Percentiles rank a stretch among this genome's conserved stretches.
phyloP scores from a whole-genome alignment of 768 basidiomycete genomes.

The Kondoa subrosea region DNA sequence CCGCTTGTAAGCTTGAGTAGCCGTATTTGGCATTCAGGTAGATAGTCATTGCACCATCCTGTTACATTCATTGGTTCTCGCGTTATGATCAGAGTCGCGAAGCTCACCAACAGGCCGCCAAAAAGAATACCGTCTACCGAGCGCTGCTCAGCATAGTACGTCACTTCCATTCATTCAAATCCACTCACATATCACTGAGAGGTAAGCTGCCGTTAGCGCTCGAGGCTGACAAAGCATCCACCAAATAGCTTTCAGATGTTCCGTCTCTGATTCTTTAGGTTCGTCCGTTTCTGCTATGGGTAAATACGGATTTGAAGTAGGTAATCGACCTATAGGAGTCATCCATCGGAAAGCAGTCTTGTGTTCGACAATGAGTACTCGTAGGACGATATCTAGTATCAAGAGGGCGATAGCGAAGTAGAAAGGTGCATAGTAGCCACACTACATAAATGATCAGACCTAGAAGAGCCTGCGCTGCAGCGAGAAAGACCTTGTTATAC shows the following conservation, averaged over 20 bases:
- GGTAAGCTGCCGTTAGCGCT: too few relatives aligned
- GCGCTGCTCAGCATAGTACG: not conserved
- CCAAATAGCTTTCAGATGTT: too few relatives aligned
- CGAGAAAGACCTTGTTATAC: conserved; percentile 16
- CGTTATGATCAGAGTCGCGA: too few relatives aligned
- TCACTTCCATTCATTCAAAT: not conserved
- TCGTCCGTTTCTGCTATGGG: not conserved
- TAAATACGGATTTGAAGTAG: not conserved
- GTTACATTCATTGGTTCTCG: too few relatives aligned
- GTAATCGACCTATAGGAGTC: not conserved
- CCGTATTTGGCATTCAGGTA: conserved; percentile 13
- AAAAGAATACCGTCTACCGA: conserved; percentile 10
- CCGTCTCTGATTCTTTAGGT: too few relatives aligned
- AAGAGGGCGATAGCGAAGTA: conserved; percentile 18
- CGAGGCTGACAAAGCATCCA: too few relatives aligned
- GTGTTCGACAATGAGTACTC: conserved; percentile 21
- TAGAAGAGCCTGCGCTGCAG: too few relatives aligned
- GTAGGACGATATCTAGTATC: conserved; percentile 18
- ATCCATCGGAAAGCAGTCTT: not conserved
- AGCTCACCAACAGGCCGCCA: conserved; percentile 18
- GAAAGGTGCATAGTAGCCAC: conserved; percentile 23
- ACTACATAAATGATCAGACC: too few relatives aligned
- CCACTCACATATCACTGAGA: not conserved
- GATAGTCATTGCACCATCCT: conserved; percentile 16
- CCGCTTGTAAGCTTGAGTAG: conserved; percentile 11